Conservation (phyloP, 139 green algal species). For the Volvox reticuliferus region DNA sequence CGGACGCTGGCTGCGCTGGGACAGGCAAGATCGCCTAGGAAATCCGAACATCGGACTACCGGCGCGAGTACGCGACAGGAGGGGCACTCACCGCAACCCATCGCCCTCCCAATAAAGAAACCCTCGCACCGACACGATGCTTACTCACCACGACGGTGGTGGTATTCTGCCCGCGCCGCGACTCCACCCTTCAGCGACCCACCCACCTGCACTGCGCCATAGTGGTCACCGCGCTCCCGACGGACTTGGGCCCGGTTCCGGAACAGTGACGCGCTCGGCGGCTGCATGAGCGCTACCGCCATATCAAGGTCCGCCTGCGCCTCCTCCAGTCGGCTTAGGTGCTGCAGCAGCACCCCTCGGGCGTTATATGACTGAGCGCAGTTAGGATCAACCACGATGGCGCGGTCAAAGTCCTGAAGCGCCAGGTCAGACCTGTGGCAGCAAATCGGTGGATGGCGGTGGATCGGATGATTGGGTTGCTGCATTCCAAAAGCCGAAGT, state of each 20-base stretch:
- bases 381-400: constrained; percentile 52
- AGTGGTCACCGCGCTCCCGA: constrained; percentile 25
- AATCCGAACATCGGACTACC: too few relatives aligned
- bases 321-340: constrained; percentile 42
- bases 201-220: constrained; percentile 9
- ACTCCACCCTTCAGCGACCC: too few relatives aligned
- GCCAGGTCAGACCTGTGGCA: constrained; percentile 42
- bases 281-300: constrained; percentile 58
- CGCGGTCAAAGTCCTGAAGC: constrained; percentile 54
- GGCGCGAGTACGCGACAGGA: too few relatives aligned
- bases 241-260: constrained; percentile 67
- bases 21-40: too few relatives aligned
- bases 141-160: too few relatives aligned
- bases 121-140: too few relatives aligned
- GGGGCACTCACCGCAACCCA: too few relatives aligned
- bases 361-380: constrained; percentile 54
- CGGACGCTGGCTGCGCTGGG: too few relatives aligned
- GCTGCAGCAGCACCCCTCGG: constrained; percentile 55
- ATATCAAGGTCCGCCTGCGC: constrained; percentile 71
- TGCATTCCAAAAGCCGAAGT: too few relatives aligned
- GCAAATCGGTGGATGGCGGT: not conserved
- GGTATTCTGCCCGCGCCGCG: too few relatives aligned
- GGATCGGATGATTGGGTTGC: too few relatives aligned
- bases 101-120: too few relatives aligned
- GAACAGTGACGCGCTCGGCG: constrained; percentile 55